Evolutionary conservation across 108 stramenopile species (phyloP), one percentile per base, ranked within the genome.

Genomic region (Cylindrotheca closterium): DNA sequence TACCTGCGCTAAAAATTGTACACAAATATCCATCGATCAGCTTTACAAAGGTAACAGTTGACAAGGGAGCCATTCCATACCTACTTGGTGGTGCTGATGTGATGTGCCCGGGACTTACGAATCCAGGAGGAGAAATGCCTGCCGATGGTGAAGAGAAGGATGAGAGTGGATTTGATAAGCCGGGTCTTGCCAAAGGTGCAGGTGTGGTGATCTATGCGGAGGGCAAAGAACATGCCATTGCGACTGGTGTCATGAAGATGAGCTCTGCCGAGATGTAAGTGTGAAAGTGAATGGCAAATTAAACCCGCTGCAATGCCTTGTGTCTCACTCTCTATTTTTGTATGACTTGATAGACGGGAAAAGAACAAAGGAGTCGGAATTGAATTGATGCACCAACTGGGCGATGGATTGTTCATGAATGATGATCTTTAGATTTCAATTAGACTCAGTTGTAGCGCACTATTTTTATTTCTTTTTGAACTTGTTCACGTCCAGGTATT

Each of bases 21-120:
- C 97, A 98, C 65, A 82, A 82, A 59, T 95, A 91, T 69, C 87
- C 91, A 18, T 58, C 66, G 12, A 45, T 91, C 32, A 51, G 75
- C 51, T 90, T 91, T 56, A 85, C 82, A 4, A 60, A 58, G 8
- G 86, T 86, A 26, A 90, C 87, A 0, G 88, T 90, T 22, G 94
- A 95, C 72, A 77, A 79, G 67, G 98, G 98, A 24, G 98, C 98
- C 7, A 99, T 98, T 77, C 96, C 93, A 49, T 99, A 89, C 68
- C 37, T 98, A 32, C 61, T 99, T 23, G 96, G 94, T 8, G 98
- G 98, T n/a, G 96, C 98, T 12, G 92, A 98, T 72, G 79, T 98
- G 45, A 99, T 98, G 98, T 96, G 96, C 70, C 97, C 97, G 17
- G 98, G 98, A 47, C 67, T 99, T 60, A 97, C 96, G 15, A 10